These are phyloP conservation scores for Arctium minus DNA, from an alignment of 129 eudicot species.

Conservation along the genomic window DNA sequence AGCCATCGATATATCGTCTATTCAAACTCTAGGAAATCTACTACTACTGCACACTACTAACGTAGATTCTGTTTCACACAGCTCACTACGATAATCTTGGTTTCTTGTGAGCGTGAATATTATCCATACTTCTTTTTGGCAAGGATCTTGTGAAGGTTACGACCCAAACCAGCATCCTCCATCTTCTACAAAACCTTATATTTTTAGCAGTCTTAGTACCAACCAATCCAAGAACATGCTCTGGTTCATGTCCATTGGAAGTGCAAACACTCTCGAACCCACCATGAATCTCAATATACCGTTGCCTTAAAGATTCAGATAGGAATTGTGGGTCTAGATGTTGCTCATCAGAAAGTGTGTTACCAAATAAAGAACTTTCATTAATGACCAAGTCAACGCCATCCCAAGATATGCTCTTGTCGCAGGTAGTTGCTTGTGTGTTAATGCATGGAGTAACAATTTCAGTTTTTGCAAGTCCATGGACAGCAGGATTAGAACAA, in stretches of 20 bases:
- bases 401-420: not conserved
- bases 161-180: constrained; percentile 23
- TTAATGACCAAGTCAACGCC: not conserved
- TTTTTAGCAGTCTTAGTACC: constrained; percentile 6
- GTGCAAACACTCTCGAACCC: constrained; percentile 12
- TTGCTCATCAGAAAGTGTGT: constrained; percentile 6
- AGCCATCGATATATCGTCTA: not conserved
- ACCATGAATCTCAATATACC: constrained; percentile 7
- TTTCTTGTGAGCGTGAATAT: constrained; percentile 25
- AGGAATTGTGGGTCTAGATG: constrained; percentile 3
- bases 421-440: not conserved
- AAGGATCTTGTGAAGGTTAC: constrained; percentile 13
- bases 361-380: constrained; percentile 7
- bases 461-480: not conserved
- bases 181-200: constrained; percentile 11
- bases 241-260: constrained; percentile 1
- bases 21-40: not conserved
- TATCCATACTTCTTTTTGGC: constrained; percentile 5
- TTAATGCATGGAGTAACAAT: not conserved
- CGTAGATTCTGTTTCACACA: not conserved
- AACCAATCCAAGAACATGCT: not conserved
- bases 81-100: constrained; percentile 10
- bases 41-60: not conserved
- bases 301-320: not conserved
- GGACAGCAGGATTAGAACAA: not conserved